Evolutionary conservation across 441 rosid genomes (phyloP).

Genomic region (Euphorbia celastroides): DNA sequence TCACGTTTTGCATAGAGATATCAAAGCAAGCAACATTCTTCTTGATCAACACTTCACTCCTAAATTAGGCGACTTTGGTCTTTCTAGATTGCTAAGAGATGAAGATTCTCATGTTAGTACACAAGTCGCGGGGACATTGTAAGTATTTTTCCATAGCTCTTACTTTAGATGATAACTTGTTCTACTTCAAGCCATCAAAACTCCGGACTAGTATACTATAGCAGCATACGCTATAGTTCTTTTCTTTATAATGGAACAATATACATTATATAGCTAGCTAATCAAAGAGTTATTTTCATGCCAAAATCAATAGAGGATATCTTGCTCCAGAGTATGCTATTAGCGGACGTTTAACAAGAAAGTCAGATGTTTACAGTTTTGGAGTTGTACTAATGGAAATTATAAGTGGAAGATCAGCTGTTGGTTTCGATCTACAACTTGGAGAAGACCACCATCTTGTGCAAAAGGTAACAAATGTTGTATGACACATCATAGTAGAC

Average conservation of each 20-base stretch:
- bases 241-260: background rate
- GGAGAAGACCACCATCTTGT: constrained; percentile 57
- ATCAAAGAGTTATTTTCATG: background rate
- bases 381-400: constrained; percentile 86
- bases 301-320: constrained; percentile 46
- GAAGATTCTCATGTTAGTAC: constrained; percentile 45
- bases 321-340: constrained; percentile 84
- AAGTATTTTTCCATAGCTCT: no score
- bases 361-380: constrained; percentile 79
- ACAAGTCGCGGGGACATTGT: constrained; percentile 58
- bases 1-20: constrained; percentile 50
- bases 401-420: constrained; percentile 61
- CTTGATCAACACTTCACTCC: constrained; percentile 40
- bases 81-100: constrained; percentile 36
- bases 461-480: constrained; percentile 34
- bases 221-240: background rate
- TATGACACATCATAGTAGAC: no score
- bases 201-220: no score
- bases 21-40: constrained; percentile 52
- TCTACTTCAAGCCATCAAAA: no score
- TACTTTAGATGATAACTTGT: no score
- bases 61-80: constrained; percentile 59
- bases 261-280: background rate
- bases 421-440: constrained; percentile 50
- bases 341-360: constrained; percentile 48